Evolutionary conservation across 305 asterid species (phyloP).

Genomic region (Solanum aculeatissimum): DNA sequence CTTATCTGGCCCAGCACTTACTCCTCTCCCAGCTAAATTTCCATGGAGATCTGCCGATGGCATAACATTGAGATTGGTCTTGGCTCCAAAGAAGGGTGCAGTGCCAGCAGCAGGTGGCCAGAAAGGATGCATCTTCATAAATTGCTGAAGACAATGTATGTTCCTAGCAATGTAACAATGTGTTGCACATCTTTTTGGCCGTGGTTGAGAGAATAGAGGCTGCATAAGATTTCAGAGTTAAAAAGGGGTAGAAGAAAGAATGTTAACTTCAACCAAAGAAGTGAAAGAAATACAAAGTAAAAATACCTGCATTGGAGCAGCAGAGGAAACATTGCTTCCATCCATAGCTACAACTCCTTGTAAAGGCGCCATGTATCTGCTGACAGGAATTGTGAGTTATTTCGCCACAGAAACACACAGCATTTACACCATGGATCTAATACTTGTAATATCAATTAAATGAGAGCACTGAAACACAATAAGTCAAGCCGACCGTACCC

Average conservation of each 20-base stretch:
- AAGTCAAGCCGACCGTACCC: conserved; percentile 43
- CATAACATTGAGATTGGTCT: conserved; percentile 36
- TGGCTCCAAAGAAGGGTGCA: conserved; percentile 42
- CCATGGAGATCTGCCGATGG: conserved; percentile 48
- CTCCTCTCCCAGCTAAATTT: conserved; percentile 27
- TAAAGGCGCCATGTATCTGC: conserved; percentile 86
- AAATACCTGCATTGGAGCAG: conserved; percentile 60
- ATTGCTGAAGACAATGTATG: conserved; percentile 64
- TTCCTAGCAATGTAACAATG: conserved; percentile 94
- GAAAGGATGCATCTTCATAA: conserved; percentile 65
- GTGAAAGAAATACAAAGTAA: neutral
- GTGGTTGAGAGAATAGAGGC: conserved; percentile 78
- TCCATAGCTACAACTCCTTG: conserved; percentile 86
- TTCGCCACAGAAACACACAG: neutral
- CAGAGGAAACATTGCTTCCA: conserved; percentile 47
- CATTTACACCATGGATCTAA: conserved; percentile 7
- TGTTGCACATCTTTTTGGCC: conserved; percentile 90
- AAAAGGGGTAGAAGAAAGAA: neutral
- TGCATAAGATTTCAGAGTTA: conserved; percentile 6
- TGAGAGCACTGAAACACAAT: conserved; percentile 1
- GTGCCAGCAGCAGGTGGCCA: conserved; percentile 59
- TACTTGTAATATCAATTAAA: neutral
- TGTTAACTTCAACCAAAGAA: neutral
- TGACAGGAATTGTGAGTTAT: conserved; percentile 13
- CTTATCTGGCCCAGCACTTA: conserved; percentile 39